phyloP scores from a whole-genome alignment of 2,329 filamentous ascomycete genomes.

The Xylariaceae sp. region DNA sequence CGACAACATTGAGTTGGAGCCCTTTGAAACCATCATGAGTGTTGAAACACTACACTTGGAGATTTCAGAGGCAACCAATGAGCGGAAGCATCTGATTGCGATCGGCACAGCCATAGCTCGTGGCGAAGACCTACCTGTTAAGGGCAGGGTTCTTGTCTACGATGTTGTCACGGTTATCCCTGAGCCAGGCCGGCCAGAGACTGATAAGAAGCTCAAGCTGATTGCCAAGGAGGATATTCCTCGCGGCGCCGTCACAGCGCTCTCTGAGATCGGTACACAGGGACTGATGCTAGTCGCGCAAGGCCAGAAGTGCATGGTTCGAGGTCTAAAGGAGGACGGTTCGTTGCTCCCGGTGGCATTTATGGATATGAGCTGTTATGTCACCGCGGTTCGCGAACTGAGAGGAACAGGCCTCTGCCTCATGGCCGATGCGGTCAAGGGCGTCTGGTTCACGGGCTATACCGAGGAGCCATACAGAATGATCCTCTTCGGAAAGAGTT shows the following conservation, averaged over 20 bases:
- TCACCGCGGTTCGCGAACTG: constrained; percentile 78
- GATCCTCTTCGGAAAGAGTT: constrained; percentile 84
- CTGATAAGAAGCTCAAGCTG: constrained; percentile 76
- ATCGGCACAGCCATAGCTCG: constrained; percentile 82
- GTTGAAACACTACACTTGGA: constrained; percentile 82
- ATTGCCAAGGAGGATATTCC: constrained; percentile 83
- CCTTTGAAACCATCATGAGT: constrained; percentile 71
- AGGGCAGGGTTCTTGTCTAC: constrained; percentile 82
- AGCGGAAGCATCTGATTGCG: constrained; percentile 73
- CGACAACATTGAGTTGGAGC: constrained; percentile 67
- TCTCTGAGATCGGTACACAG: constrained; percentile 80
- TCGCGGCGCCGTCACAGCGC: constrained; percentile 83
- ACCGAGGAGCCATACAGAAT: constrained; percentile 96
- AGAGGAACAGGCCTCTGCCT: constrained; percentile 78
- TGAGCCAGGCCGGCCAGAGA: constrained; percentile 78
- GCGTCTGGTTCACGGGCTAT: constrained; percentile 93
- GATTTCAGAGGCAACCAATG: constrained; percentile 83
- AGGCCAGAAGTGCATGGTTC: constrained; percentile 95
- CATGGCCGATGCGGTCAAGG: constrained; percentile 86
- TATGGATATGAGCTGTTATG: constrained; percentile 94
- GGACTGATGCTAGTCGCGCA: constrained; percentile 87
- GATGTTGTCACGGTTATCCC: constrained; percentile 90
- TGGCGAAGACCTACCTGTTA: constrained; percentile 83
- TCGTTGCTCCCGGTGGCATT: constrained; percentile 91
- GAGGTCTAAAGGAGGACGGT: constrained; percentile 91